Evolutionary conservation across 1,284 basidiomycete genomes (phyloP), one percentile per base, ranked within the genome.

Genomic region (Pyrrhoderma lamaoense): DNA sequence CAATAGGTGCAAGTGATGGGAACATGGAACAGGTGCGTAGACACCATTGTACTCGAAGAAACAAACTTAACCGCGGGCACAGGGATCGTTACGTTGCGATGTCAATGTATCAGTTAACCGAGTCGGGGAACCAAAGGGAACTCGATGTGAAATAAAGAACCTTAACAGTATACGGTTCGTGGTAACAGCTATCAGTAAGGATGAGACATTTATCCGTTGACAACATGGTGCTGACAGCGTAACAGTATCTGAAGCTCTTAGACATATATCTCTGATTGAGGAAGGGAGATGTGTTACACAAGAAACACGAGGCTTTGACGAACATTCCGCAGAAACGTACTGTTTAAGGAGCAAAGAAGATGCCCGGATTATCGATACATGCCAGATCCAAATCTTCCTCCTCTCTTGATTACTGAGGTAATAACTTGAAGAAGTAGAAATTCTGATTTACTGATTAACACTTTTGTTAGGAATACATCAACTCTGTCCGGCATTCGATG

Each of bases 321-420:
- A 94, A 64, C 70, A 83, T 49, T 81, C 74, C 2, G 85, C 85
- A 9, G 77, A 85, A 61, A 99, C 96, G 0, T 94, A 82, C 68
- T 74, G 73, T 18, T 68, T 98, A 53, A 78, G 96, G 39, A 83
- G 80, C 43, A 99, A 99, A 67, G 95, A 97, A 62, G 89, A 93
- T 60, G 87, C 92, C 89, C 89, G 3, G 95, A 99, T 64, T 99
- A 99, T 65, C 78, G 95, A 5, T 99, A 97, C 70, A 94, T 99
- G 92, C 96, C 96, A 0, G 96, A 99, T 64, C 85, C 92, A 0
- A 98, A 99, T 63, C 69, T 99, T 0, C 91, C 92, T 0, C 80
- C 86, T 0, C 65, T 94, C 3, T 62, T 82, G 22, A 65, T 97
- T n/a, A 72, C 75, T 52, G 64, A 77, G 59, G 87, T 85, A 50